Base-by-base conservation (phyloP, 139 green algal genomes). In the Pseudopediastrum boryanum region DNA sequence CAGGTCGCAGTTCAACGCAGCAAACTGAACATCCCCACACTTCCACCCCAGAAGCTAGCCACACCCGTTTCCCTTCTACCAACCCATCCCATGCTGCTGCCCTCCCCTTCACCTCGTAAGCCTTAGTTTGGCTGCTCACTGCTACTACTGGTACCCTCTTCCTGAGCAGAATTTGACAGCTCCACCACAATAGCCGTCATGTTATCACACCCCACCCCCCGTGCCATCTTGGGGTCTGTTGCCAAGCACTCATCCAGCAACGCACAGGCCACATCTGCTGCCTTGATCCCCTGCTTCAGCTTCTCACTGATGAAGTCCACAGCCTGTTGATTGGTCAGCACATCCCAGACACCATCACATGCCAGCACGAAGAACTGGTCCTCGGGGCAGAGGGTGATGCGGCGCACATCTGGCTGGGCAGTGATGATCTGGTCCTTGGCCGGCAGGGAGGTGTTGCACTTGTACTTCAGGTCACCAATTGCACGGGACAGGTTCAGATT, bases 391-490 rank as follows among this genome's bases (percentile, higher is more conserved):
- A 81, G 68, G 27, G 52, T 59, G 50, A 87, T 46, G 31, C 71
- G 74, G 29, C 38, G 72, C 27, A 93, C 82, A 51, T 93, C 87
- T 9, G 87, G 85, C 63, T 89, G 80, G 46, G 87, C 85, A 50
- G 87, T 87, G 59, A 90, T 90, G 31, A 91, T 89, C 71, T 93
- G 89, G 51, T 91, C 87, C 75, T 88, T 86, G 1, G 85, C 68
- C 1, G 79, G 75, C 35, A 94, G 81, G 61, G 90, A 73, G 25
- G 44, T 50, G 74, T 96, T 95, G 70, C 68, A 80, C 89, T 98
- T 98, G 85, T 98, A 98, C 75, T 94, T 94, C 50, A 99, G 86
- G 82, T 99, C 96, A 0, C 96, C 96, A 68, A 99, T 97, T 0
- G 96, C 97, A 36, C 96, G 88, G 4, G 90, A 96, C 76, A 99